phyloP scores from a whole-genome alignment of 257 asterid species.

The Ophiorrhiza pumila region DNA sequence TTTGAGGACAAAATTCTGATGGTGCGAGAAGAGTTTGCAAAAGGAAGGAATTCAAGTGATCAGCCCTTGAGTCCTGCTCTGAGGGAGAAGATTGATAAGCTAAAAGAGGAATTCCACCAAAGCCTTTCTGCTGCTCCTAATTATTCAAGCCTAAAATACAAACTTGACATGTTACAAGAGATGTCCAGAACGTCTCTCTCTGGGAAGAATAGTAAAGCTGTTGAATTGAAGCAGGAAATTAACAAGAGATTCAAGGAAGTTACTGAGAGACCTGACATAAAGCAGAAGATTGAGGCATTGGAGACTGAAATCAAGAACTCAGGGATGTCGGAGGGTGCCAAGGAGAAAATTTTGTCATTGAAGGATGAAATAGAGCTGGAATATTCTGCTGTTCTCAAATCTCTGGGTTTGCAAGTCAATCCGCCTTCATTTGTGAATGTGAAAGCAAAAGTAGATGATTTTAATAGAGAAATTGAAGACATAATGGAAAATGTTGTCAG shows the following conservation, averaged over 20 bases:
- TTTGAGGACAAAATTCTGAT: constrained; percentile 47
- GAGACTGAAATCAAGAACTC: constrained; percentile 52
- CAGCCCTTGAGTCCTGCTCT: constrained; percentile 38
- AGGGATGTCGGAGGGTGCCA: constrained; percentile 50
- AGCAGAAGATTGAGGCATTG: constrained; percentile 49
- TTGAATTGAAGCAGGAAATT: constrained; percentile 44
- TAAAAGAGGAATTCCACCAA: constrained; percentile 48
- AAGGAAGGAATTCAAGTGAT: constrained; percentile 51
- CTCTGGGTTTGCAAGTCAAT: constrained; percentile 46
- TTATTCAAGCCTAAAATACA: constrained; percentile 48
- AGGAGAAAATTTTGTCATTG: constrained; percentile 53
- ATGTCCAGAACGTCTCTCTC: constrained; percentile 40
- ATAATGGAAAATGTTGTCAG: constrained; percentile 43
- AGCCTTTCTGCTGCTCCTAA: constrained; percentile 64
- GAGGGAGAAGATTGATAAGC: constrained; percentile 56
- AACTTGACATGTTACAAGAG: constrained; percentile 56
- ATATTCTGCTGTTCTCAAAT: constrained; percentile 37
- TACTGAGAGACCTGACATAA: constrained; percentile 45
- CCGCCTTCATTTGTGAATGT: constrained; percentile 32
- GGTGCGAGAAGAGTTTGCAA: constrained; percentile 57
- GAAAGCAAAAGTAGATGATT: constrained; percentile 36
- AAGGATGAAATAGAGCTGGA: constrained; percentile 51
- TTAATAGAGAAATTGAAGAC: constrained; percentile 42
- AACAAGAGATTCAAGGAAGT: constrained; percentile 51
- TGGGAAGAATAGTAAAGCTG: constrained; percentile 31